Conservation (phyloP, 305 asterid genomes). For the Plantago lanceolata region DNA sequence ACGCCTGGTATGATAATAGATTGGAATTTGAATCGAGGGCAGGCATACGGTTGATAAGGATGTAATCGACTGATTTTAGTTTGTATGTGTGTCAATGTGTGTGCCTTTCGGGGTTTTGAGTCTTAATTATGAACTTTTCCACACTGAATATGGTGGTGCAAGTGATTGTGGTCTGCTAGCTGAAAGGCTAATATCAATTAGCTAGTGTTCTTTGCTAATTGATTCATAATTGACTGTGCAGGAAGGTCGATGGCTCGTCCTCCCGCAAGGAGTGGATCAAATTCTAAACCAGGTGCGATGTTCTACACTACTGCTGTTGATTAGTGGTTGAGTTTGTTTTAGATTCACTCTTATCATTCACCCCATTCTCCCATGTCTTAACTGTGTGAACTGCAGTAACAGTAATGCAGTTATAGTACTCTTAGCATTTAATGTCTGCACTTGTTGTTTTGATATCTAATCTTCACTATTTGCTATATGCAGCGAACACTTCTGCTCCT, state of each 20-base stretch:
- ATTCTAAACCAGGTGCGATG: conserved; percentile 42
- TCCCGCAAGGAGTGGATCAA: conserved; percentile 43
- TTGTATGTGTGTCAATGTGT: no score
- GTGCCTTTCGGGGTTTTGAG: no score
- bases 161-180: neutral
- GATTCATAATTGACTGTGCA: conserved; percentile 24
- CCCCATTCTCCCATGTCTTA: neutral
- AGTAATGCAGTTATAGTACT: neutral
- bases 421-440: neutral
- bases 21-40: no score
- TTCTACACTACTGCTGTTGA: neutral
- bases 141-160: neutral
- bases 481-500: conserved; percentile 54
- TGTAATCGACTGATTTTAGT: no score
- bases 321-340: neutral
- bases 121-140: no score
- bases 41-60: no score
- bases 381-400: neutral
- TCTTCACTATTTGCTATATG: conserved; percentile 11
- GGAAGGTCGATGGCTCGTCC: conserved; percentile 69
- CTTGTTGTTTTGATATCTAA: conserved; percentile 6
- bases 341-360: neutral
- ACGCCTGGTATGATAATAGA: no score
- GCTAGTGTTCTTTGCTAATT: neutral
- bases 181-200: neutral